These are phyloP conservation scores for Hygrophorus pudorinus DNA, from an alignment of 768 basidiomycete species.

Conservation along the genomic window DNA sequence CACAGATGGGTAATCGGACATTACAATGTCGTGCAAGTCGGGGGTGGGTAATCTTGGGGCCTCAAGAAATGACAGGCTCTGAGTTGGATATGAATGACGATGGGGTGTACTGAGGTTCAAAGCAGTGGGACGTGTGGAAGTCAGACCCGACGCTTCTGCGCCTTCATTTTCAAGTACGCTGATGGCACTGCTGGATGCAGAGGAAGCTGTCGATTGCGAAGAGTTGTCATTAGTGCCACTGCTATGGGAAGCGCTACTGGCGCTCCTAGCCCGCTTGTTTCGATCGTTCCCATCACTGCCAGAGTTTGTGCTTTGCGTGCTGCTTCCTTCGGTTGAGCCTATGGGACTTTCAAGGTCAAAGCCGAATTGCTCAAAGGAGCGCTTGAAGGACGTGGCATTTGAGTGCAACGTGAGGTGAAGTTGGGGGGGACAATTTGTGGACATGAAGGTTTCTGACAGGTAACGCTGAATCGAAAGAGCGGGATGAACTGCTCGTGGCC, in stretches of 20 bases:
- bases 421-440: slow-evolving; percentile 38
- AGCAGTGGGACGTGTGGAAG: slow-evolving; percentile 4
- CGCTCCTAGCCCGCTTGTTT: slow-evolving; percentile 50
- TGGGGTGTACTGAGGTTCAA: slow-evolving; percentile 12
- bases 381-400: slow-evolving; percentile 45
- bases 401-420: slow-evolving; percentile 43
- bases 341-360: slow-evolving; percentile 44
- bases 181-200: slow-evolving; percentile 5
- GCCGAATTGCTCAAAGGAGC: slow-evolving; percentile 49
- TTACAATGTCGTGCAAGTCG: slow-evolving; percentile 39
- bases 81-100: slow-evolving; percentile 9
- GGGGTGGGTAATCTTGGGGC: slow-evolving; percentile 35
- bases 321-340: slow-evolving; percentile 10
- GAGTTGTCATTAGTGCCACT: slow-evolving; percentile 20
- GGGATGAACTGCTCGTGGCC: no score
- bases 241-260: slow-evolving; percentile 34
- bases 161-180: slow-evolving; percentile 6
- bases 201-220: slow-evolving; percentile 22
- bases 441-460: slow-evolving; percentile 23
- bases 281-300: slow-evolving; percentile 33
- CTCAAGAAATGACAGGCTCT: slow-evolving; percentile 11
- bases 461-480: background rate
- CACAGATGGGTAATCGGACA: slow-evolving; percentile 31
- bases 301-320: slow-evolving; percentile 17
- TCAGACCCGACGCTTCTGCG: slow-evolving; percentile 2